Evolutionary conservation across 495 filamentous ascomycete species (phyloP), one percentile per base, ranked within the genome.

Genomic region (Tuber microsphaerosporum): DNA sequence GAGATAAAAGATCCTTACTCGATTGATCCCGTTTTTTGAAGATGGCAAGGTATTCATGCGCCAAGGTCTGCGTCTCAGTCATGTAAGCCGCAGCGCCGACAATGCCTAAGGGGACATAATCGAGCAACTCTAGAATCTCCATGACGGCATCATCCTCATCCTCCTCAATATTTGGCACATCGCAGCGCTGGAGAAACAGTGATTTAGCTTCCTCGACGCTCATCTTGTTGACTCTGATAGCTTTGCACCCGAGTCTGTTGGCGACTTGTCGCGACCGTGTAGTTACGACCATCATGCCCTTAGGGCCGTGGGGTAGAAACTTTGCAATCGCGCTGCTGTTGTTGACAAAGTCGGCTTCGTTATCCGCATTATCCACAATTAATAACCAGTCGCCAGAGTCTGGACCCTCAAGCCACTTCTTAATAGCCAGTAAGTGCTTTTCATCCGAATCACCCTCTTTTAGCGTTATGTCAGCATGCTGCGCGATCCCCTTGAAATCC

Each of bases 311-410:
- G 12, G 73, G 80, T 71, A 61, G 56, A n/a, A 42, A 74, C 48
- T 61, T 78, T 48, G 31, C 76, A 10, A 46, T 44, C 46, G 46
- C 19, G 19, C 46, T 48, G 19, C 46, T 48, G 20, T 22, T 48
- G 46, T 22, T 48, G 46, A 19, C 46, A 48, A 48, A 48, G 20
- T 22, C 46, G 20, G 20, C 8, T 48, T 48, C 19, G 69, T 85
- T 77, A 74, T 85, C 85, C 37, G 80, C 82, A 73, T 84, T 84
- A 74, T 85, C 84, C 14, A 85, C 31, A 69, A 84, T 75, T 69
- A 85, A 75, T 69, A 85, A 46, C 81, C 82, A 84, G 22, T 75
- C n/a, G 22, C 75, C 72, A 42, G 65, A 77, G 22, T 17, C 51
- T 39, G 73, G 65, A 42, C 76, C 72, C 69, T 75, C 76, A 45